Evolutionary conservation across 768 basidiomycete species (phyloP).

Genomic region (Boletus sp.): DNA sequence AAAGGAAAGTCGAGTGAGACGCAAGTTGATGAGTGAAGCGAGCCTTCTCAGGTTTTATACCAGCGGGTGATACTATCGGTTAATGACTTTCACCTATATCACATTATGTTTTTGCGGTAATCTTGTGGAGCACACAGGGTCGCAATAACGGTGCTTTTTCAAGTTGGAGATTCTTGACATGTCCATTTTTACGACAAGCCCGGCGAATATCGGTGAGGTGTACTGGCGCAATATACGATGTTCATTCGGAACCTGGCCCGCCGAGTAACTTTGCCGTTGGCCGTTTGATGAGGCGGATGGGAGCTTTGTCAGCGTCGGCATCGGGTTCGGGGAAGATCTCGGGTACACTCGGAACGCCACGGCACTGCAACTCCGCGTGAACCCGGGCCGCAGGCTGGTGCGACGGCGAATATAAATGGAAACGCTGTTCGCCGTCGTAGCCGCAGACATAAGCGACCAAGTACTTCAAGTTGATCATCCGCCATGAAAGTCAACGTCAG

Average conservation of each 20-base stretch:
- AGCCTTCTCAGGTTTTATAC: conserved; percentile 5
- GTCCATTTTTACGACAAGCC: too few relatives aligned
- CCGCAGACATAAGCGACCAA: too few relatives aligned
- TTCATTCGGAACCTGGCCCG: neutral
- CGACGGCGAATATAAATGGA: neutral
- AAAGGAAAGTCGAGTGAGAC: neutral
- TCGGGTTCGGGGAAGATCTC: neutral
- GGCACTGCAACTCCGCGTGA: neutral
- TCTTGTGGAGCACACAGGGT: neutral
- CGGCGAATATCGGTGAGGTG: neutral
- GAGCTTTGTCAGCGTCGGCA: neutral
- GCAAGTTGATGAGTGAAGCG: neutral
- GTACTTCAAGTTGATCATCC: too few relatives aligned
- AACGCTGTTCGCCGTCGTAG: neutral
- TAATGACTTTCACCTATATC: neutral
- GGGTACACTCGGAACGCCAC: neutral
- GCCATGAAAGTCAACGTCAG: conserved; percentile 32
- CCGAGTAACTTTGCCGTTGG: neutral
- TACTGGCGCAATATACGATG: neutral
- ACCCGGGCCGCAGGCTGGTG: neutral
- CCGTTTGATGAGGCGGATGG: neutral
- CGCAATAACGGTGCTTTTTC: neutral
- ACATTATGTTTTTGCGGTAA: neutral
- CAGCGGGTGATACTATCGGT: conserved; percentile 4
- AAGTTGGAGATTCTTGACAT: neutral